Evolutionary conservation across 2,329 filamentous ascomycete species (phyloP).

Genomic region (Aspergillus persii): DNA sequence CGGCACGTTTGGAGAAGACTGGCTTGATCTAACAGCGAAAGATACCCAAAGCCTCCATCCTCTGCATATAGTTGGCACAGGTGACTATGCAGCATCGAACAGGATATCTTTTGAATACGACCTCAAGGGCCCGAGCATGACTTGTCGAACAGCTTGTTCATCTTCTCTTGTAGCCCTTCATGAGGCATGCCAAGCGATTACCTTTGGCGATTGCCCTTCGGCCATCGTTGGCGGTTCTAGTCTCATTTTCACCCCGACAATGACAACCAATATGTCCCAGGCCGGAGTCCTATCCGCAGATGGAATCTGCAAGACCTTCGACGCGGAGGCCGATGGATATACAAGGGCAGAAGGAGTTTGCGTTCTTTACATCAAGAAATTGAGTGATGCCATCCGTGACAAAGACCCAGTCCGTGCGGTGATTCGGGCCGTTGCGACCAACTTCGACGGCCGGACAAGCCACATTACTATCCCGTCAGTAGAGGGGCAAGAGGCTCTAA

Average conservation of each 20-base stretch:
- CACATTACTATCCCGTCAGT: conserved; percentile 13
- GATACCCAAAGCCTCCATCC: conserved; percentile 10
- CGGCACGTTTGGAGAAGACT: conserved; percentile 18
- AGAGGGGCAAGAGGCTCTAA: conserved; percentile 16
- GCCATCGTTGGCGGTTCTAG: conserved; percentile 36
- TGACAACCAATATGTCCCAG: conserved; percentile 19
- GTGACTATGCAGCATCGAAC: conserved; percentile 13
- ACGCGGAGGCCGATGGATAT: conserved; percentile 50
- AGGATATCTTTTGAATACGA: conserved; percentile 24
- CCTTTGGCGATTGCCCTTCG: conserved; percentile 20
- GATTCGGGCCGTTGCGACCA: conserved; percentile 6
- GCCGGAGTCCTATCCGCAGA: conserved; percentile 38
- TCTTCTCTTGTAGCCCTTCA: conserved; percentile 38
- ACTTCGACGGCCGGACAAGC: conserved; percentile 15
- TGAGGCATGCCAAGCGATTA: conserved; percentile 25
- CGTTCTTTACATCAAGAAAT: conserved; percentile 46
- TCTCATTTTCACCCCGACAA: conserved; percentile 23
- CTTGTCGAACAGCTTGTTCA: conserved; percentile 43
- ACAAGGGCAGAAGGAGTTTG: conserved; percentile 50
- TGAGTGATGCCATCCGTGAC: conserved; percentile 47
- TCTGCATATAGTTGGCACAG: conserved; percentile 3
- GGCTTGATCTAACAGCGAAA: conserved; percentile 11
- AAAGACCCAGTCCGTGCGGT: conserved; percentile 22
- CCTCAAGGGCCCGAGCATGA: conserved; percentile 27
- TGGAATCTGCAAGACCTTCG: conserved; percentile 50